Evolutionary conservation across 2,329 filamentous ascomycete species (phyloP), one percentile per base, ranked within the genome.

Genomic region (Nemania sp.): DNA sequence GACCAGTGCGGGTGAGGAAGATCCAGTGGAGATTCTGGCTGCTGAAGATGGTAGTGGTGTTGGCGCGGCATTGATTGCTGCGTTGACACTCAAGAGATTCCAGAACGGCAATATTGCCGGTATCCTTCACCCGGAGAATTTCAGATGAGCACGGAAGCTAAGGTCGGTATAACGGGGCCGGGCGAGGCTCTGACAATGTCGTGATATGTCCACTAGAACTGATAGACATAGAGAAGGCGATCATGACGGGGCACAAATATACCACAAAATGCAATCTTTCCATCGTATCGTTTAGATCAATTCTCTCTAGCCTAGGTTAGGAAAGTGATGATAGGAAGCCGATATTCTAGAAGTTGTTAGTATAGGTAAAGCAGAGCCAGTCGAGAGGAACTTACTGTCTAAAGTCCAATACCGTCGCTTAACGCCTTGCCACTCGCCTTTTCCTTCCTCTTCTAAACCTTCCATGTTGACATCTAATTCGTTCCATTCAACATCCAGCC

Each of bases 1-100:
- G 75, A 80, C 78, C 56, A 76, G 74, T 63, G 71, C 80, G 44
- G 87, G 86, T 72, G 88, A 90, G 67, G 87, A 91, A 70, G 91
- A 97, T 67, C 92, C 91, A 6, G 82, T 99, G 49, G 87, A 92
- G 76, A 86, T 97, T 62, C 74, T 93, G 61, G 88, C 91, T 41
- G 92, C 94, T 57, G 94, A 99, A 76, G 94, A 99, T 71, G 94
- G 94, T 61, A 93, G 88, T 61, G 94, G 93, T 82, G 94, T 97
- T n/a, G 93, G 93, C 63, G 94, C 93, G 39, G 94, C 94, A 4
- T 77, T 99, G 57, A 97, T 99, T 77, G 94, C 94, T 6, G 84
- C 84, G 11, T 68, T 88, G 68, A 88, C 84, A 12, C 72, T 86
- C 60, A 82, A 87, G 79, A 75, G 84, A 48, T 82, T 86, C 57